Evolutionary conservation across 768 basidiomycete species (phyloP), one percentile per base, ranked within the genome.

Genomic region (Candolleomyces efflorescens): DNA sequence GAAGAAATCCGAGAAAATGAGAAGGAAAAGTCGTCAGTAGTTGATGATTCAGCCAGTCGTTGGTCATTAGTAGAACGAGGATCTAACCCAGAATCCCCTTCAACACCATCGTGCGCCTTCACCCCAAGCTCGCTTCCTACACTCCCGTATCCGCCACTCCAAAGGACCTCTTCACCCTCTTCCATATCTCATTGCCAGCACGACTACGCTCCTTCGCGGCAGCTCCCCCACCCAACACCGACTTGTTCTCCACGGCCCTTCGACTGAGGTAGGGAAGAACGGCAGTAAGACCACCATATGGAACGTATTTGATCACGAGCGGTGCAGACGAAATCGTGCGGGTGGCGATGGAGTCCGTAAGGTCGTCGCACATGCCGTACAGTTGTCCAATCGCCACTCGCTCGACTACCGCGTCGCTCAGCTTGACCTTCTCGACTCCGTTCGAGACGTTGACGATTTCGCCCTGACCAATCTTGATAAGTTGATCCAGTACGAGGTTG

Each of bases 171-270:
- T 27, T 69, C 27, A 80, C 32, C n/a, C 73, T 68, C 62, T 72
- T 74, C 73, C 78, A 71, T 41, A 92, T 79, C 65, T 83, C 82
- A 11, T 66, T 66, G 46, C 78, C 79, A 2, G 86, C 84, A 27
- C 84, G 68, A 57, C 69, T 69, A 22, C 87, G 74, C 69, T 92
- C 91, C 22, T 76, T 75, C 2, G 72, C 70, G 0, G 92, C 92
- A 12, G 78, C 84, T 1, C 88, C 89, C 18, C 81, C 75, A 15
- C 87, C 89, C 24, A 98, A 81, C 2, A 97, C 79, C 0, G 87
- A 87, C 71, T 93, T 95, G 76, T 98, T 97, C 83, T 97, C 94
- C 46, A 94, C 86, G 0, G 94, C 94, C 15, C 95, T 79, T 32
- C 94, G 81, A 41, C 87, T 81, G 9, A 97, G 81, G 69, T 96